Conservation (phyloP, 139 green algal species). For the Chlorella ohadii region DNA sequence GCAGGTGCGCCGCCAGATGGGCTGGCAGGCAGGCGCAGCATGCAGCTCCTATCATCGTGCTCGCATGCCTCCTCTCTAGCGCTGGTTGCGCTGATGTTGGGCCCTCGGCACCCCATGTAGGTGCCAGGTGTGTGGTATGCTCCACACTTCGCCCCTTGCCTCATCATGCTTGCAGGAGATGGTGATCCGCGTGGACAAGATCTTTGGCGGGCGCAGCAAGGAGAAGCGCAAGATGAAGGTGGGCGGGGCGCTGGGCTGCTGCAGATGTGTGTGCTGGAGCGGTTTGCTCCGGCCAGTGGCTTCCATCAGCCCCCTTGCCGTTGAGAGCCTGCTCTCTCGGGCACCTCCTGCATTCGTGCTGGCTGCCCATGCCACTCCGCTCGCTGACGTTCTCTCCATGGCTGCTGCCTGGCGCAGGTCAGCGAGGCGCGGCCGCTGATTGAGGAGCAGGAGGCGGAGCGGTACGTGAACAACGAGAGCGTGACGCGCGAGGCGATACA, state of each 20-base stretch:
- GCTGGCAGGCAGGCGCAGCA: background rate
- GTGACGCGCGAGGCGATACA: conserved; percentile 83
- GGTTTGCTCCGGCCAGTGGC: no score
- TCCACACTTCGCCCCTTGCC: no score
- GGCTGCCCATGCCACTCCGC: no score
- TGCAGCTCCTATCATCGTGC: no score
- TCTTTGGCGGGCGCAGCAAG: conserved; percentile 43
- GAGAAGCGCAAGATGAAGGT: conserved; percentile 76
- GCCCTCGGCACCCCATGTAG: no score
- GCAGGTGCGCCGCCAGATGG: conserved; percentile 34
- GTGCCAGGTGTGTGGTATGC: no score
- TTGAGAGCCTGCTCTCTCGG: no score
- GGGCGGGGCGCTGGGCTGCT: no score
- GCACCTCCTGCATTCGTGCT: no score
- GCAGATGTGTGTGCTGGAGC: no score
- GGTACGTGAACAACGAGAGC: conserved; percentile 71
- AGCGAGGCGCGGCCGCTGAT: conserved; percentile 82
- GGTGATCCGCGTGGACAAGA: conserved; percentile 62
- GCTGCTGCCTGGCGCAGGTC: conserved; percentile 46
- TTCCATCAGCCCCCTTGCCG: no score
- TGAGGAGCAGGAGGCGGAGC: conserved; percentile 82
- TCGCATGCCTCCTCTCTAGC: background rate
- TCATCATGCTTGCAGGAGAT: conserved; percentile 62
- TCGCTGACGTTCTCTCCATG: background rate
- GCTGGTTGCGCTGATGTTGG: no score